Base-by-base conservation (phyloP, 2,329 filamentous ascomycete species). In the Verticillium nonalfalfae region DNA sequence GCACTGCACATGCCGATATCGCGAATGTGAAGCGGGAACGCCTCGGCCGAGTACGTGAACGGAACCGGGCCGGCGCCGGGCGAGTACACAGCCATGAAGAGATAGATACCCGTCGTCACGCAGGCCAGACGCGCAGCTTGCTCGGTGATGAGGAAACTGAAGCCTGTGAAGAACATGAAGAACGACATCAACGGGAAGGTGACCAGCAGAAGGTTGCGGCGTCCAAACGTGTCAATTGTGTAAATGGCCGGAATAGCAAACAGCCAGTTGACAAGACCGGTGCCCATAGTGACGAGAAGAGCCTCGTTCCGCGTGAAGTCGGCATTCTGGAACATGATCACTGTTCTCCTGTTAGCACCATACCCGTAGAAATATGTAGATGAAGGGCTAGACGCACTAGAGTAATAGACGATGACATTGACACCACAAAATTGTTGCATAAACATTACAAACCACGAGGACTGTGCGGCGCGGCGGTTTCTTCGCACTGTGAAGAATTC, bases 31-130 rank as follows among this genome's bases (percentile, higher is more conserved):
- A 85, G 71, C 0, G 83, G 83, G 65, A 85, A 85, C 0, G 82
- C 83, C 65, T 86, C 84, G 1, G 83, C 83, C 0, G 81, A 84
- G 68, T 86, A 86, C 0, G 83, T 85, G 65, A 85, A 85, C 0
- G 84, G 83, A 0, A 86, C 83, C 0, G 83, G 82, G 0, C 84
- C 83, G 57, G 83, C 80, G 15, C 84, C 83, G 0, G 82, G 81
- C 0, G 75, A 77, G 66, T 78, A 78, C 13, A 76, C 69, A 1
- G 73, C 71, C 65, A 74, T 75, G 59, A 78, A 78, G 4, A 76
- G 62, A 62, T 78, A 78, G 1, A 78, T 70, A 0, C 75, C 75
- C 0, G 71, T 63, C 1, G 74, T 73, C 10, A 78, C 68, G n/a
- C 70, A 72, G 1, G 63, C 74, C 7, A 77, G 68, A 3, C 69